Percentiles rank a stretch among this genome's conserved stretches.
phyloP scores from a whole-genome alignment of 2,329 filamentous ascomycete genomes.

The Thielaviopsis ethacetica region DNA sequence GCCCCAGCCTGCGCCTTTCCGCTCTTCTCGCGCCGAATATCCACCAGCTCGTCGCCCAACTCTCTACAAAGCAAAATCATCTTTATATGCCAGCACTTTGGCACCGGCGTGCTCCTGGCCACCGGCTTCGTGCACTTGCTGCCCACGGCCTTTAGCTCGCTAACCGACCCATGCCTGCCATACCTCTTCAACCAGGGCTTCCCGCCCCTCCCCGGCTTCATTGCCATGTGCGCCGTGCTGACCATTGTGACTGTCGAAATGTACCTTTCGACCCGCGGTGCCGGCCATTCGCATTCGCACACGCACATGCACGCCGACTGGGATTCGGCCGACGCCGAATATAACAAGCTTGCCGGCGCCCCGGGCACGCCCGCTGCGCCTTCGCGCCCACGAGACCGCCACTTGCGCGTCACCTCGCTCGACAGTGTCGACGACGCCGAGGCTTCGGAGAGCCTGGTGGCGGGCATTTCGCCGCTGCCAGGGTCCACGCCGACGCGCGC shows the following conservation, averaged over 20 bases:
- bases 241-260: conserved; percentile 77
- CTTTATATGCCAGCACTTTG: conserved; percentile 57
- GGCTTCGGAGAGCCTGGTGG: conserved; percentile 37
- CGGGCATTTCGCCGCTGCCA: conserved; percentile 41
- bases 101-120: conserved; percentile 72
- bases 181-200: conserved; percentile 67
- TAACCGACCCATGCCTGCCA: conserved; percentile 57
- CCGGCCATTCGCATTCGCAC: conserved; percentile 44
- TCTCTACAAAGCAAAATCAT: conserved; percentile 36
- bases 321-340: conserved; percentile 27
- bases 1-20: conserved; percentile 47
- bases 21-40: conserved; percentile 38
- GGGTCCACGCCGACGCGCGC: conserved; percentile 29
- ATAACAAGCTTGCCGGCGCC: conserved; percentile 5
- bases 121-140: conserved; percentile 70
- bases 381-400: conserved; percentile 20
- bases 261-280: conserved; percentile 60
- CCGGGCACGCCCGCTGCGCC: not conserved
- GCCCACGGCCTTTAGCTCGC: conserved; percentile 48
- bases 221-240: conserved; percentile 70
- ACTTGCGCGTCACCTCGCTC: conserved; percentile 30
- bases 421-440: conserved; percentile 30
- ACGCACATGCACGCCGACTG: conserved; percentile 31
- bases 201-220: conserved; percentile 60
- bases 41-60: conserved; percentile 16